These are phyloP conservation scores for Sclerotinia minor DNA, from an alignment of 2,329 filamentous ascomycete genomes.

Conservation along the genomic window DNA sequence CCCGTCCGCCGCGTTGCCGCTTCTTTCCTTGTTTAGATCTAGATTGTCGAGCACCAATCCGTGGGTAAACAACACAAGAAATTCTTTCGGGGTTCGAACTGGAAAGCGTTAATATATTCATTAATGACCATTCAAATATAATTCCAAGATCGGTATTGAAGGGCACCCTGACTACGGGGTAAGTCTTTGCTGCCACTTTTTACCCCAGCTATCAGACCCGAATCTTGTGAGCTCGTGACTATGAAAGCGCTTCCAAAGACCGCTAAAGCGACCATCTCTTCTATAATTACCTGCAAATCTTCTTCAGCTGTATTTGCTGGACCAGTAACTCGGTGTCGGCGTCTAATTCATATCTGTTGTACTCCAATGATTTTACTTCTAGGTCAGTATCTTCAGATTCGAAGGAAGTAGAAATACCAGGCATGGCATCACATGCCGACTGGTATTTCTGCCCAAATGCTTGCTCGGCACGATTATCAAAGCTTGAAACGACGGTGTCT, in stretches of 20 bases:
- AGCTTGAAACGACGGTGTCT: conserved; percentile 14
- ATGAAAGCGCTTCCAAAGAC: conserved; percentile 17
- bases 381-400: background rate
- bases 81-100: background rate
- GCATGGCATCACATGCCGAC: background rate
- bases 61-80: background rate
- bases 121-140: conserved; percentile 4
- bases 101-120: conserved; percentile 5
- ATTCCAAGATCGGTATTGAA: background rate
- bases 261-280: conserved; percentile 11
- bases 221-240: conserved; percentile 14
- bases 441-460: background rate
- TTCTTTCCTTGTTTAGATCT: background rate
- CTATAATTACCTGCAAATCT: conserved; percentile 15
- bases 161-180: background rate
- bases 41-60: conserved; percentile 4
- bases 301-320: conserved; percentile 4
- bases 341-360: conserved; percentile 4
- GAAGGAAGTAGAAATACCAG: background rate
- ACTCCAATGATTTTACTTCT: conserved; percentile 15
- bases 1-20: background rate
- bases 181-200: conserved; percentile 14
- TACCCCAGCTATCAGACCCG: conserved; percentile 12
- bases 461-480: background rate
- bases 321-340: conserved; percentile 10